Evolutionary conservation across 1,284 basidiomycete genomes (phyloP), one percentile per base, ranked within the genome.

Genomic region (Tilletia indica): DNA sequence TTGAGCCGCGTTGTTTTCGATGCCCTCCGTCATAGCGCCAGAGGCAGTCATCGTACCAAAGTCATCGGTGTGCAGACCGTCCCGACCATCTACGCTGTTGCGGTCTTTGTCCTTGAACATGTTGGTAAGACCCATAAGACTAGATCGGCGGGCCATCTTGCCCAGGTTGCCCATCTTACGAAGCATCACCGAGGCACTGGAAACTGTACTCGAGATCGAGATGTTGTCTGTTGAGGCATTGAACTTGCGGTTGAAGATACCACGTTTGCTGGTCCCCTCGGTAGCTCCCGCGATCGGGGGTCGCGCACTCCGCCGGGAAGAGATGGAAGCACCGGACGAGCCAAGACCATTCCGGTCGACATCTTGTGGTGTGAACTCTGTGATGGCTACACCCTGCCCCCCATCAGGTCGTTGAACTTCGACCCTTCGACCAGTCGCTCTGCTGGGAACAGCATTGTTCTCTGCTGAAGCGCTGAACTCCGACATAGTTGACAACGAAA

Each of bases 221-320:
- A 99, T 96, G 85, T 99, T 99, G 85, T 99, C 95, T 61, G 94
- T 97, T 71, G 92, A 94, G 67, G 92, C 91, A 85, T 99, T 98
- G 81, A 94, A 87, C 77, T 92, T 91, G 76, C 92, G 90, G 85
- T 94, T 96, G 88, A 99, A 95, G 75, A 96, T 84, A 56, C 68
- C 91, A 89, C 82, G 77, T 70, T 80, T 80, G 19, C 73, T 74
- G 66, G 74, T 75, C 64, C 67, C 72, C 11, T 75, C 76, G 72
- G 67, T 73, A 45, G 71, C 67, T 8, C 74, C 70, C 11, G 78
- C 72, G 31, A 82, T 68, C 8, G 80, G 80, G 25, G 80, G 80
- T n/a, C 78, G 72, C 2, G 71, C 74, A 66, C 78, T 75, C 8
- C 79, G 71, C 48, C 77, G 72, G 39, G 80, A 82, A 38, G 73